Conservation (phyloP, 2,329 filamentous ascomycete species). For the Alternaria incomplexa region DNA sequence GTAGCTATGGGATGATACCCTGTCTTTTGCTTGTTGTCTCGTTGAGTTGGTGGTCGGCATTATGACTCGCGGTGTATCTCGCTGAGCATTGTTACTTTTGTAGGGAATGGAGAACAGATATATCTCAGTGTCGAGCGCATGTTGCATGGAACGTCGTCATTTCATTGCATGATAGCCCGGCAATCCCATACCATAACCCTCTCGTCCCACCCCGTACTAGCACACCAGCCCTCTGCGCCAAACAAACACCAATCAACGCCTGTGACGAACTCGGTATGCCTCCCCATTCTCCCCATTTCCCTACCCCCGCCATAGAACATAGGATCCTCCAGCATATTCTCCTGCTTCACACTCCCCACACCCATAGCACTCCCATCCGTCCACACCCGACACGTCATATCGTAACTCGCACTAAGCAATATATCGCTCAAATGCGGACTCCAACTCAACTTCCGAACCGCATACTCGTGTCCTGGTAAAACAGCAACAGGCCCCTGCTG, state of each 20-base stretch:
- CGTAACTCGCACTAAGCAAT: constrained; percentile 88
- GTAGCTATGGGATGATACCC: constrained; percentile 25
- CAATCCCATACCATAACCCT: constrained; percentile 91
- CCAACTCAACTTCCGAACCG: constrained; percentile 85
- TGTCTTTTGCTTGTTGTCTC: constrained; percentile 8
- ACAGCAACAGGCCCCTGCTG: constrained; percentile 73
- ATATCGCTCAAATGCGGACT: constrained; percentile 92
- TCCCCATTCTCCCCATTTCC: constrained; percentile 85
- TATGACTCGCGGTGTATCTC: background rate
- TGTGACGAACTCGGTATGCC: constrained; percentile 94
- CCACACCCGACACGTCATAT: constrained; percentile 97
- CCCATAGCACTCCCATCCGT: constrained; percentile 72
- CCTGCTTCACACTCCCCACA: constrained; percentile 39
- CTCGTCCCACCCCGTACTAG: constrained; percentile 94
- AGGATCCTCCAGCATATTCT: constrained; percentile 44
- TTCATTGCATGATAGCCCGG: constrained; percentile 63
- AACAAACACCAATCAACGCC: constrained; percentile 99
- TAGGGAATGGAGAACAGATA: background rate
- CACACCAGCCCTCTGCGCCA: constrained; percentile 93
- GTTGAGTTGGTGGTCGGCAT: background rate
- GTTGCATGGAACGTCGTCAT: background rate
- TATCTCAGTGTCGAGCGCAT: background rate
- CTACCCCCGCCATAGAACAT: constrained; percentile 61
- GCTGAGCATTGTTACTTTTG: background rate
- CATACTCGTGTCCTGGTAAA: constrained; percentile 88